These are phyloP conservation scores for Salvia sclarea DNA, from an alignment of 305 asterid species.

Conservation along the genomic window DNA sequence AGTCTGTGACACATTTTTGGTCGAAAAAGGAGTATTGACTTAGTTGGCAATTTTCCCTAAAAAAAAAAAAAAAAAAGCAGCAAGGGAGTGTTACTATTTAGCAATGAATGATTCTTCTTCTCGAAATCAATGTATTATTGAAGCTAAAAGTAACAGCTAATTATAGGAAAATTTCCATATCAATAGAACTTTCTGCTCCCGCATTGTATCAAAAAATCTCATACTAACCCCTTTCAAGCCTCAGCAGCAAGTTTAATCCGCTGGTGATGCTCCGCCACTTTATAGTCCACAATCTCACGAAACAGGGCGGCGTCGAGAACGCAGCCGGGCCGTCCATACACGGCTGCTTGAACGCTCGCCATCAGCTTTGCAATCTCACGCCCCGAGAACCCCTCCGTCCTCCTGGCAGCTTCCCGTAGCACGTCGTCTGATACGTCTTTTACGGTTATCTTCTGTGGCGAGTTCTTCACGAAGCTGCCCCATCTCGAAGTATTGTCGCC, in stretches of 20 bases:
- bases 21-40: too few species aligned
- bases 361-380: conserved; percentile 93
- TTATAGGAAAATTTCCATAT: not conserved
- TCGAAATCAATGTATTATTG: conserved; percentile 1
- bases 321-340: conserved; percentile 85
- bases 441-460: conserved; percentile 58
- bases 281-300: conserved; percentile 77
- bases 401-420: conserved; percentile 67
- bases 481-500: conserved; percentile 48
- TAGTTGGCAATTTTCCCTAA: not conserved
- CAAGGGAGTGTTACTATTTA: not conserved
- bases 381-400: conserved; percentile 85
- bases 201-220: too few species aligned
- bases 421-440: conserved; percentile 68
- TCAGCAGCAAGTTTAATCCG: conserved; percentile 68
- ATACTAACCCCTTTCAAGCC: conserved; percentile 6
- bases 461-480: conserved; percentile 56
- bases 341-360: conserved; percentile 95
- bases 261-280: conserved; percentile 86
- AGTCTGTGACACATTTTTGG: too few species aligned
- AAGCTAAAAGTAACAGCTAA: not conserved
- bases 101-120: not conserved
- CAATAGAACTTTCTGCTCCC: not conserved
- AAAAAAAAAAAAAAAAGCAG: not conserved
- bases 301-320: conserved; percentile 65